Conservation (phyloP, 2,329 filamentous ascomycete species). For the Apiospora sp. region DNA sequence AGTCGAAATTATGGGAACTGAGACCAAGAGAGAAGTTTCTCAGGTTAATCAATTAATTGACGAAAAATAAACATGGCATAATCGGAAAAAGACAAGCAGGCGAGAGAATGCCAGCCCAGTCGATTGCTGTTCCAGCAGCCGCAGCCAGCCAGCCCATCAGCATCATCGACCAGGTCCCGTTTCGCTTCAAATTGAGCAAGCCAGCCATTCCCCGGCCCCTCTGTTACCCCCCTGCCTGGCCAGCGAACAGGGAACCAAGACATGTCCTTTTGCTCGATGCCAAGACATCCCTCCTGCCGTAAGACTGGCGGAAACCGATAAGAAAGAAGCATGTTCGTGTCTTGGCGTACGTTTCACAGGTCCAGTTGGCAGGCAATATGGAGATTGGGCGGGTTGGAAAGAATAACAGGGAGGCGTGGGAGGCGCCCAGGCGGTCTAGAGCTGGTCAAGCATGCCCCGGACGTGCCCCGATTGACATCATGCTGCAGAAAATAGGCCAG, state of each 20-base stretch:
- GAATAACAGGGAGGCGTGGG: not conserved
- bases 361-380: not conserved
- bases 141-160: not conserved
- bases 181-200: slow-evolving; percentile 4
- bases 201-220: not conserved
- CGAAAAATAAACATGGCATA: not conserved
- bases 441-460: not conserved
- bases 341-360: slow-evolving; percentile 23
- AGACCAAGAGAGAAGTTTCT: not conserved
- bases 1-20: not conserved
- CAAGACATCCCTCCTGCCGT: not conserved
- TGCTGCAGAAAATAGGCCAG: not conserved
- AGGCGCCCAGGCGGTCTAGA: slow-evolving; percentile 2
- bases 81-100: not conserved
- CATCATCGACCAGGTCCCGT: not conserved
- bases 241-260: slow-evolving; percentile 13
- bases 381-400: not conserved
- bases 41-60: not conserved
- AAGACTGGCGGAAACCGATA: slow-evolving; percentile 5
- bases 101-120: not conserved
- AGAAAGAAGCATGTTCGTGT: not conserved
- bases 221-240: not conserved
- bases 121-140: not conserved
- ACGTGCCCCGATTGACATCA: slow-evolving; percentile 2
- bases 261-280: slow-evolving; percentile 2